Base-by-base conservation (phyloP, 768 basidiomycete genomes). In the Termitomyces sp. region DNA sequence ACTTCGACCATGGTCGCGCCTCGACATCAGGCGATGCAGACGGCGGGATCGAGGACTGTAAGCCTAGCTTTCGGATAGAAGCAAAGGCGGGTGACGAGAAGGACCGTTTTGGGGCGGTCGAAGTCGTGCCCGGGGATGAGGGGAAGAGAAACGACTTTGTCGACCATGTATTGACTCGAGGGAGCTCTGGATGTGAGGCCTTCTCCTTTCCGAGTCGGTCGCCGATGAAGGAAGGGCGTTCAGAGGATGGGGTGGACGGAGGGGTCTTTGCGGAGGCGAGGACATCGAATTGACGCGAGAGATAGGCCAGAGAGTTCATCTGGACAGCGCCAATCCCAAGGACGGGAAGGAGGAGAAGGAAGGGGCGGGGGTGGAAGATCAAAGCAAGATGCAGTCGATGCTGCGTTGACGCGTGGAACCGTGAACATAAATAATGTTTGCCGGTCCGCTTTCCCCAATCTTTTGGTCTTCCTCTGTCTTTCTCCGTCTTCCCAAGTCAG, bases 251-350 rank as follows among this genome's bases (percentile, higher is more conserved):
- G 1, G 86, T 84, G 42, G 84, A 81, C 16, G 88, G 83, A 32
- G 85, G 84, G 46, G 86, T 79, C 67, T 79, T 80, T 53, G 86
- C 72, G 8, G 86, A 76, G 61, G 87, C 86, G 66, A 91, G 76
- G 63, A 84, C 86, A 77, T 94, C 90, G 80, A 92, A 86, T 73
- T 91, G 88, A 70, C 89, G 88, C 66, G 92, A 90, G 63, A 94
- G 80, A 75, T 90, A 88, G 18, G 83, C 80, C 69, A 94, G 84
- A 67, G 90, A 90, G 78, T 94, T 93, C 92, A 94, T 94, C 63
- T 65, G 63, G 63, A 64, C 60, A 49, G 48, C 53, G 58, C 62
- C 42, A 28, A 38, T 60, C 42, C 42, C 46, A 48, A 57, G 53
- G 32, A 58, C 16, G 35, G 53, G 28, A n/a, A 55, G 54, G 54